Base-by-base conservation (phyloP, 2,329 filamentous ascomycete species). In the Ceratocystis harringtonii region DNA sequence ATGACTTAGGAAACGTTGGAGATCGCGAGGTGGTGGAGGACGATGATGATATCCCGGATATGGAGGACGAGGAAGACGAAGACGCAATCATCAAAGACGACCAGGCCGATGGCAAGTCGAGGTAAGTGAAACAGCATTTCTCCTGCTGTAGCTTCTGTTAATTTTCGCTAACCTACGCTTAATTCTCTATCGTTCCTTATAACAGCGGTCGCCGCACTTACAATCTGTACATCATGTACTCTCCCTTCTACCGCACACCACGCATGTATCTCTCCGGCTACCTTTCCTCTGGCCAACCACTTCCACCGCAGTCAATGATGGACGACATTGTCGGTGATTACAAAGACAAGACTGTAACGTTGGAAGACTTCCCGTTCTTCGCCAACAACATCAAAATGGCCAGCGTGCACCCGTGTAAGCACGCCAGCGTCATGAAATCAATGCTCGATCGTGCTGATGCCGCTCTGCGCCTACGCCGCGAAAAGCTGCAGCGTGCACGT, bases 171-270 rank as follows among this genome's bases (percentile, higher is more conserved):
- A 62, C 36, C 32, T 10, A 68, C 66, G 70, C 68, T 69, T 7
- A 52, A 19, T 15, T n/a, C 6, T 12, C 17, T 8, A 10, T 36
- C 6, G 19, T 36, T 58, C 28, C 15, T 19, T 17, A 12, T 2
- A 58, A 48, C 25, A 95, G 90, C 66, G 86, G 89, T 64, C 83
- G 89, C 63, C 88, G 94, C 70, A 95, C 90, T n/a, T 99, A 99
- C 76, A 96, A 89, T 57, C 87, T 99, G 70, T 99, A 99, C 81
- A 97, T 99, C 72, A 94, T 91, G 77, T 99, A 99, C 78, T 90
- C 92, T 3, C 89, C 92, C 45, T 96, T 95, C 79, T 99, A 97
- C 78, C 89, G 90, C 70, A 97, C 94, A 3, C 94, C 94, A 0
- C 90, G 94, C 43, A 84, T 97, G 71, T 99, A 96, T 76, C 85